Evolutionary conservation across 345 rosid species (phyloP).

Genomic region (Lenwebbia sp.): DNA sequence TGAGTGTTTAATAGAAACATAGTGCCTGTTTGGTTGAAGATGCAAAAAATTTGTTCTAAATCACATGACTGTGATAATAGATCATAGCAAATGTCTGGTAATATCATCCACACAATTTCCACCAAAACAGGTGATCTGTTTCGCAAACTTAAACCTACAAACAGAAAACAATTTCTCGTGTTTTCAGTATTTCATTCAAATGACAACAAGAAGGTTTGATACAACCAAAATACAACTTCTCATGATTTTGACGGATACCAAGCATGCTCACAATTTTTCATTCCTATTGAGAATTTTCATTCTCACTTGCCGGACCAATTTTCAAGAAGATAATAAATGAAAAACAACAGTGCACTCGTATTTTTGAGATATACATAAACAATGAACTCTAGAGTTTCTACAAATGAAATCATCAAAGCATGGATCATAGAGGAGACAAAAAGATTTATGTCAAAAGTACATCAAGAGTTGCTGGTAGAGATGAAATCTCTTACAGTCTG

Average conservation of each 20-base stretch:
- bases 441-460: not conserved
- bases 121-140: not conserved
- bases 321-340: not conserved
- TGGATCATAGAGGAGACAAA: not conserved
- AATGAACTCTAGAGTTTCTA: not conserved
- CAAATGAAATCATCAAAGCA: not conserved
- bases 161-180: not conserved
- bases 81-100: not conserved
- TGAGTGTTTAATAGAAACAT: not conserved
- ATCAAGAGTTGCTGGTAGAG: not conserved
- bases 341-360: not conserved
- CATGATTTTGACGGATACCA: not conserved
- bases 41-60: not conserved
- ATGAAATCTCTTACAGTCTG: slow-evolving; percentile 41
- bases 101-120: not conserved
- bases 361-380: not conserved
- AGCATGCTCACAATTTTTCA: not conserved
- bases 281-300: not conserved
- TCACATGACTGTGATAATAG: not conserved
- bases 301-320: not conserved
- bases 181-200: not conserved
- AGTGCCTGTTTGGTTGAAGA: not conserved
- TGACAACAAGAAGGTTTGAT: not conserved
- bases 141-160: not conserved
- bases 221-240: not conserved